Evolutionary conservation across 148 eudicot species (phyloP).

Genomic region (Gaultheria prostrata): DNA sequence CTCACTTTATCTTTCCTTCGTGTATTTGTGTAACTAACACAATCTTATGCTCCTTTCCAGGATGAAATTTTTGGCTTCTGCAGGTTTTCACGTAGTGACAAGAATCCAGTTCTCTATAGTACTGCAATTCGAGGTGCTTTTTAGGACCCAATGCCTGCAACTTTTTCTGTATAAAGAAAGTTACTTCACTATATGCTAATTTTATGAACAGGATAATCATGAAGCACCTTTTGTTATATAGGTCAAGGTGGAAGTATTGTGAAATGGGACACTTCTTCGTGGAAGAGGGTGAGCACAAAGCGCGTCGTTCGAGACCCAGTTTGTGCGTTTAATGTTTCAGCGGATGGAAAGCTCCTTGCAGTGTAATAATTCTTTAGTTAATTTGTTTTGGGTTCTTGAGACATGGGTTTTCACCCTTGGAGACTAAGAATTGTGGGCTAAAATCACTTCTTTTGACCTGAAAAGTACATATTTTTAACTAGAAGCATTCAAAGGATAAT

Average conservation of each 20-base stretch:
- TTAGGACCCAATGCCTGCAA: slow-evolving; percentile 5
- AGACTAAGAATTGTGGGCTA: not conserved
- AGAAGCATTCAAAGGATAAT: not conserved
- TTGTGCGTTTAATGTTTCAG: slow-evolving; percentile 74
- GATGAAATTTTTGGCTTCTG: slow-evolving; percentile 72
- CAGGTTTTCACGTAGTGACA: slow-evolving; percentile 55
- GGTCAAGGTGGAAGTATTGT: slow-evolving; percentile 75
- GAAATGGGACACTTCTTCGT: slow-evolving; percentile 62
- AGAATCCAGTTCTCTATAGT: slow-evolving; percentile 54
- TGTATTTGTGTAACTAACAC: not conserved
- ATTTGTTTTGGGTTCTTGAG: not conserved
- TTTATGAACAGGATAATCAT: not conserved
- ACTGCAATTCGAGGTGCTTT: slow-evolving; percentile 52
- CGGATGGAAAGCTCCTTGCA: slow-evolving; percentile 80
- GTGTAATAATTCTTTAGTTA: slow-evolving; percentile 45
- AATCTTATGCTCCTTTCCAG: slow-evolving; percentile 35
- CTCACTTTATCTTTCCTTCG: slow-evolving; percentile 6
- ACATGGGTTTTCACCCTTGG: not conserved
- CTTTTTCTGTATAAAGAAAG: not conserved
- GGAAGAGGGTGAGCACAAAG: slow-evolving; percentile 72
- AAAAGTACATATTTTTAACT: not conserved
- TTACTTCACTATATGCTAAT: not conserved
- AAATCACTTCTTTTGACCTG: not conserved
- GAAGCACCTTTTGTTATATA: slow-evolving; percentile 22
- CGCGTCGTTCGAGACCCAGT: slow-evolving; percentile 58